A percentile compares a stretch with the other conserved stretches of the same genome.
Evolutionary conservation across 2,329 filamentous ascomycete species (phyloP).

Genomic region (Fusarium secorum): DNA sequence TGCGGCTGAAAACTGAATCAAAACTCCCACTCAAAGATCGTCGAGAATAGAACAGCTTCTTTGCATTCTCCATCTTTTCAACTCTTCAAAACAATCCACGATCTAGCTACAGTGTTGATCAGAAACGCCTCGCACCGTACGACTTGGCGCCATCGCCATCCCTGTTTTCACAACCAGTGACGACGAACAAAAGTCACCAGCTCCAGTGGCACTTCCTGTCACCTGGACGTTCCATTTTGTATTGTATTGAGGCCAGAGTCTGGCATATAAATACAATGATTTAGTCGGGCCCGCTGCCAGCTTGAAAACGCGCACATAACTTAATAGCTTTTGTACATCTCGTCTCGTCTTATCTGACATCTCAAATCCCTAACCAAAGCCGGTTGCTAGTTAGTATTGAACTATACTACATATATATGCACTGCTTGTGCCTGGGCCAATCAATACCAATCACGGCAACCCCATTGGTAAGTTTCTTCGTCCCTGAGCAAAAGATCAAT

Average conservation of each 20-base stretch:
- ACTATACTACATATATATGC: not conserved
- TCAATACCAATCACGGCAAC: slow-evolving; percentile 33
- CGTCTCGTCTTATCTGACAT: not conserved
- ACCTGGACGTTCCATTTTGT: slow-evolving; percentile 34
- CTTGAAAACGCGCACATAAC: not conserved
- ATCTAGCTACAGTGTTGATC: slow-evolving; percentile 35
- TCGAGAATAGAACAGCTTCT: not conserved
- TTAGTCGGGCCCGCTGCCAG: not conserved
- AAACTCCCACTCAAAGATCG: not conserved
- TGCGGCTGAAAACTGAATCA: not conserved
- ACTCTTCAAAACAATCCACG: slow-evolving; percentile 7
- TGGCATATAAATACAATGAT: slow-evolving; percentile 20
- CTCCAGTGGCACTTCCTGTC: slow-evolving; percentile 35
- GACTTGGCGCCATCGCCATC: slow-evolving; percentile 40
- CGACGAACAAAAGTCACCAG: slow-evolving; percentile 38
- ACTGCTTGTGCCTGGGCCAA: slow-evolving; percentile 14
- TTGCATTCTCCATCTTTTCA: not conserved
- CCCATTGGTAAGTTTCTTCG: slow-evolving; percentile 40
- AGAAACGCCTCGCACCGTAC: slow-evolving; percentile 26
- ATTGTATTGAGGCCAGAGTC: slow-evolving; percentile 4
- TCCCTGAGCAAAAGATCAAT: slow-evolving; percentile 32
- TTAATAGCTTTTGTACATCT: slow-evolving; percentile 4
- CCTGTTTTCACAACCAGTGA: slow-evolving; percentile 42
- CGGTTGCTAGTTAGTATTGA: not conserved
- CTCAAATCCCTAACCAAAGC: not conserved